Evolutionary conservation across 805 yeast genomes (phyloP).

Genomic region (Tetrapisispora arboricola): DNA sequence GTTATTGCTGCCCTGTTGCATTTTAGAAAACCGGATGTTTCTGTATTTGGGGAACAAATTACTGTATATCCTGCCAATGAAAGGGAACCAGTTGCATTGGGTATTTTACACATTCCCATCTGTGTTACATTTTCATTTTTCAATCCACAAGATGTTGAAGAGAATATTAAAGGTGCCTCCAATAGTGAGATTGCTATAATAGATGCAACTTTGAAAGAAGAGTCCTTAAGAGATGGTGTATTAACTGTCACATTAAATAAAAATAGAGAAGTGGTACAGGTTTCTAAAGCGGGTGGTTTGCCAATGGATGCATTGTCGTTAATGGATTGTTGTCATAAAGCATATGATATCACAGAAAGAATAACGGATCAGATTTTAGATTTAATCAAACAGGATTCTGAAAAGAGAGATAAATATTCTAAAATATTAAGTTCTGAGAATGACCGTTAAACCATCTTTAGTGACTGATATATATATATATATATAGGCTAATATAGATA

Average conservation of each 20-base stretch:
- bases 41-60: slow-evolving; percentile 55
- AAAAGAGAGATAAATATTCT: slow-evolving; percentile 33
- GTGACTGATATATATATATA: no score
- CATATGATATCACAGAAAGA: slow-evolving; percentile 50
- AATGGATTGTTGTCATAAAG: slow-evolving; percentile 57
- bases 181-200: slow-evolving; percentile 52
- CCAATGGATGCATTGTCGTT: slow-evolving; percentile 65
- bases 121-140: slow-evolving; percentile 84
- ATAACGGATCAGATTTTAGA: slow-evolving; percentile 55
- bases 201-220: slow-evolving; percentile 75
- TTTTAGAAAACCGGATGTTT: slow-evolving; percentile 73
- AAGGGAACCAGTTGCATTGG: slow-evolving; percentile 77
- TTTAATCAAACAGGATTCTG: slow-evolving; percentile 46
- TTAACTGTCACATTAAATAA: slow-evolving; percentile 81
- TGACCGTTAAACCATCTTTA: slow-evolving; percentile 14
- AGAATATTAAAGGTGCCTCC: slow-evolving; percentile 58
- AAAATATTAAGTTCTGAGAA: slow-evolving; percentile 28
- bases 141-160: slow-evolving; percentile 54
- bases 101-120: slow-evolving; percentile 80
- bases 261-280: slow-evolving; percentile 83
- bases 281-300: slow-evolving; percentile 82
- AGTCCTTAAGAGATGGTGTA: slow-evolving; percentile 61
- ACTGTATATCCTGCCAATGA: slow-evolving; percentile 64
- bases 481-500: no score
- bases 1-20: slow-evolving; percentile 81